phyloP scores from a whole-genome alignment of 1,284 basidiomycete genomes.

The Coniophora puteana region DNA sequence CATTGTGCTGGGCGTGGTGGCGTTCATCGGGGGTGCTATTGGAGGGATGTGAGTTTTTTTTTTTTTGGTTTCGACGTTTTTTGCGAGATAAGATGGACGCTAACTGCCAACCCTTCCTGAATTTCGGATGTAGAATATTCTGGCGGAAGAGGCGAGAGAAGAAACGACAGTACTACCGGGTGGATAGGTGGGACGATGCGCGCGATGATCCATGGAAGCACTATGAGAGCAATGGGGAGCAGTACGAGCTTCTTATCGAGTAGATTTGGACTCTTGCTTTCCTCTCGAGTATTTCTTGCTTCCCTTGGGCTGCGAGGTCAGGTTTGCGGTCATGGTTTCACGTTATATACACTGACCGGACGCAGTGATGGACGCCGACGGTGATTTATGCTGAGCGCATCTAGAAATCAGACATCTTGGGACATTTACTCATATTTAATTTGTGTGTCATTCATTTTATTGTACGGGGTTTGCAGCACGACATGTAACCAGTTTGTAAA shows the following conservation, averaged over 20 bases:
- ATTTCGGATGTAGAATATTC: constrained; percentile 20
- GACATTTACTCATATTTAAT: too few relatives aligned
- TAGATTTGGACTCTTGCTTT: background rate
- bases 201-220: constrained; percentile 28
- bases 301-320: too few relatives aligned
- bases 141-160: constrained; percentile 23
- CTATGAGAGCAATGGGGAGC: constrained; percentile 16
- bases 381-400: too few relatives aligned
- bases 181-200: constrained; percentile 24
- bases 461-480: too few relatives aligned
- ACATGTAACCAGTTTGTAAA: too few relatives aligned
- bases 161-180: constrained; percentile 17
- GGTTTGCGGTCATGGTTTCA: too few relatives aligned
- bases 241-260: constrained; percentile 13
- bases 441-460: too few relatives aligned
- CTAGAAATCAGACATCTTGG: too few relatives aligned
- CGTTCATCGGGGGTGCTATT: constrained; percentile 15
- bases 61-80: background rate
- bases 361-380: too few relatives aligned
- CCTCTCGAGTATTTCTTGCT: background rate
- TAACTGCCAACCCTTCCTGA: constrained; percentile 5
- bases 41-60: constrained; percentile 23
- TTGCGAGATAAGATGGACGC: background rate
- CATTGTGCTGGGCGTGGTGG: constrained; percentile 11
- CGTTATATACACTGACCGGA: too few relatives aligned